These are phyloP conservation scores for Hypoxylon sp. DNA, from an alignment of 2,329 filamentous ascomycete genomes.

Conservation along the genomic window DNA sequence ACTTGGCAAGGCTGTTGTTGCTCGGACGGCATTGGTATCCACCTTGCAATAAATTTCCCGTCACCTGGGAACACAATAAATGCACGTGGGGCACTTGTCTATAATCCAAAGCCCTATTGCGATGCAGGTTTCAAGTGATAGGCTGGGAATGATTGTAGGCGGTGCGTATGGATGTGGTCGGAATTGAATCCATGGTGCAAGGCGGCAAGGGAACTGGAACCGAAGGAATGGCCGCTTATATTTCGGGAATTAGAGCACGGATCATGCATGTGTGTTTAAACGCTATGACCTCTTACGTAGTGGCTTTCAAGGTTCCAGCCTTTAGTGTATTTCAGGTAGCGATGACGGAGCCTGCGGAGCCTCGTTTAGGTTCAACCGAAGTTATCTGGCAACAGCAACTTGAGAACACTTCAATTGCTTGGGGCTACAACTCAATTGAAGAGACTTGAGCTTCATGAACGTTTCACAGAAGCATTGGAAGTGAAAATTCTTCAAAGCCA, in stretches of 20 bases:
- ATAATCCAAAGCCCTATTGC: slow-evolving; percentile 5
- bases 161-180: slow-evolving; percentile 14
- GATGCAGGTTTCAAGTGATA: slow-evolving; percentile 19
- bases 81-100: slow-evolving; percentile 11
- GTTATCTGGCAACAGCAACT: not conserved
- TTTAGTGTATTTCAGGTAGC: slow-evolving; percentile 15
- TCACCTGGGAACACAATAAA: slow-evolving; percentile 1
- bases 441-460: slow-evolving; percentile 4
- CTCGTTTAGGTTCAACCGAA: slow-evolving; percentile 25
- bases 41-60: slow-evolving; percentile 4
- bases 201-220: slow-evolving; percentile 24
- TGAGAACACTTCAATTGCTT: slow-evolving; percentile 11
- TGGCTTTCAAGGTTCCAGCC: not conserved
- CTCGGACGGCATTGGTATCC: slow-evolving; percentile 19
- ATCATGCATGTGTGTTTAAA: slow-evolving; percentile 24
- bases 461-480: slow-evolving; percentile 14
- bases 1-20: slow-evolving; percentile 24
- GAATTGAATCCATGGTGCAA: slow-evolving; percentile 11
- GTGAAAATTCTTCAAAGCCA: slow-evolving; percentile 9
- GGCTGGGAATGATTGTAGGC: slow-evolving; percentile 18
- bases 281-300: slow-evolving; percentile 15
- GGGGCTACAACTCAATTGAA: slow-evolving; percentile 26
- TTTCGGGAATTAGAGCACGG: slow-evolving; percentile 29
- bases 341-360: slow-evolving; percentile 15
- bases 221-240: slow-evolving; percentile 35